These are phyloP conservation scores for Solanum piurae DNA, from an alignment of 257 asterid genomes.

Conservation along the genomic window DNA sequence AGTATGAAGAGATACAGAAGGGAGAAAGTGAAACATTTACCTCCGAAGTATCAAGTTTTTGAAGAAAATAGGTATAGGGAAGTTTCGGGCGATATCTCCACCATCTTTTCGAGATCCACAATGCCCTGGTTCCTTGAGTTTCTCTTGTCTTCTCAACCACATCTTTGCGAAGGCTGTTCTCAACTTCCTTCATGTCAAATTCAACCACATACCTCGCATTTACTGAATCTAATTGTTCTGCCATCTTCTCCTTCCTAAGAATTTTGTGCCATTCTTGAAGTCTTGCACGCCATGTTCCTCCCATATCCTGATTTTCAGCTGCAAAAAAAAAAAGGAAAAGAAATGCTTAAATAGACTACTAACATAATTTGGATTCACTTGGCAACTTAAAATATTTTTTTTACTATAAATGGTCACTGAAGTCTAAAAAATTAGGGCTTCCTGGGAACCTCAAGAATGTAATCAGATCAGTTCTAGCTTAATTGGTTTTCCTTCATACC, in stretches of 20 bases:
- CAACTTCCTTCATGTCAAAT: conserved; percentile 97
- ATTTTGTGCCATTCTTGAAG: conserved; percentile 69
- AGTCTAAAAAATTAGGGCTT: not conserved
- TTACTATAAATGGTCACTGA: not conserved
- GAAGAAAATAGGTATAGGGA: conserved; percentile 90
- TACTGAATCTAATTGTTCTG: conserved; percentile 52
- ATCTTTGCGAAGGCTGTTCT: conserved; percentile 85
- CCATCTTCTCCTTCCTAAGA: conserved; percentile 65
- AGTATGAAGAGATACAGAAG: conserved; percentile 1
- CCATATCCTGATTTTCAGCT: conserved; percentile 41
- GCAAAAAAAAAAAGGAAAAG: conserved; percentile 6
- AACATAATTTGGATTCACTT: not conserved
- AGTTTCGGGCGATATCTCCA: conserved; percentile 99
- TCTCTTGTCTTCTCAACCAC: conserved; percentile 57
- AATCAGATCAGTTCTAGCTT: not conserved
- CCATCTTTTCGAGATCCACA: conserved; percentile 99
- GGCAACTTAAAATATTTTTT: not conserved
- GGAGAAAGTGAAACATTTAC: conserved; percentile 22
- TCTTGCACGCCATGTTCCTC: conserved; percentile 88
- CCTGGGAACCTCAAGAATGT: not conserved
- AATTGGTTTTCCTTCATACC: not conserved
- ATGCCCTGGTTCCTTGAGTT: conserved; percentile 61
- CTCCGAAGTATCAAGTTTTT: conserved; percentile 94
- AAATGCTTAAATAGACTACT: not conserved
- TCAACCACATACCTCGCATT: conserved; percentile 81